phyloP scores from a whole-genome alignment of 768 basidiomycete species.

The Strobilomyces dryophilus region DNA sequence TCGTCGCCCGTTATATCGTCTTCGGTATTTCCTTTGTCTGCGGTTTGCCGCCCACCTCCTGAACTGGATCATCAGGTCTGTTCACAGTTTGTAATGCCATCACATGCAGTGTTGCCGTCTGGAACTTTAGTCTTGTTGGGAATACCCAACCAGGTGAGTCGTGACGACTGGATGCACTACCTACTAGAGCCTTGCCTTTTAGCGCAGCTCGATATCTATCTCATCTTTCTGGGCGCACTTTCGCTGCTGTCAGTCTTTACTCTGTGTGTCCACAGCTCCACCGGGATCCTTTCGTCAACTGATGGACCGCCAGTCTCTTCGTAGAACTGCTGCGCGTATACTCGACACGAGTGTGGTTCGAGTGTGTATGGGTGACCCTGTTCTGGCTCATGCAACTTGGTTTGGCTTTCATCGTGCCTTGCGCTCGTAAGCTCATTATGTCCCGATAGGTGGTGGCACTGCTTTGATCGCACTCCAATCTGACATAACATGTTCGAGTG shows the following conservation, averaged over 20 bases:
- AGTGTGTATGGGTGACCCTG: conserved; percentile 55
- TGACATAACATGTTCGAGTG: conserved; percentile 36
- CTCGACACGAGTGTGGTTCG: conserved; percentile 66
- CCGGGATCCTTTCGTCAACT: not conserved
- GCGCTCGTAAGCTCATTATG: conserved; percentile 4
- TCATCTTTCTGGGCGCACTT: conserved; percentile 55
- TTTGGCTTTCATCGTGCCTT: conserved; percentile 29
- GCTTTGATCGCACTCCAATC: conserved; percentile 42
- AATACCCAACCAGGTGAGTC: conserved; percentile 38
- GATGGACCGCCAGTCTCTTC: conserved; percentile 41
- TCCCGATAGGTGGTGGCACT: conserved; percentile 46
- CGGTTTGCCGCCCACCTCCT: not conserved
- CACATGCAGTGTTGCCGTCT: conserved; percentile 60
- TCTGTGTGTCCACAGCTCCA: conserved; percentile 41
- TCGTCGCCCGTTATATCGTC: conserved; percentile 52
- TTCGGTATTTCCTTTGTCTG: conserved; percentile 42
- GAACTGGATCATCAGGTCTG: conserved; percentile 37
- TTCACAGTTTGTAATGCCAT: conserved; percentile 65
- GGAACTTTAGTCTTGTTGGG: conserved; percentile 55
- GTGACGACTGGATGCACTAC: not conserved
- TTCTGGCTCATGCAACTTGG: conserved; percentile 60
- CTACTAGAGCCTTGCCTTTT: conserved; percentile 5
- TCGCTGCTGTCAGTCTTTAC: conserved; percentile 56
- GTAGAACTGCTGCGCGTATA: conserved; percentile 51
- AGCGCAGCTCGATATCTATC: conserved; percentile 54